These are phyloP conservation scores for Fraxinus dipetala DNA, from an alignment of 305 asterid genomes.

Conservation along the genomic window DNA sequence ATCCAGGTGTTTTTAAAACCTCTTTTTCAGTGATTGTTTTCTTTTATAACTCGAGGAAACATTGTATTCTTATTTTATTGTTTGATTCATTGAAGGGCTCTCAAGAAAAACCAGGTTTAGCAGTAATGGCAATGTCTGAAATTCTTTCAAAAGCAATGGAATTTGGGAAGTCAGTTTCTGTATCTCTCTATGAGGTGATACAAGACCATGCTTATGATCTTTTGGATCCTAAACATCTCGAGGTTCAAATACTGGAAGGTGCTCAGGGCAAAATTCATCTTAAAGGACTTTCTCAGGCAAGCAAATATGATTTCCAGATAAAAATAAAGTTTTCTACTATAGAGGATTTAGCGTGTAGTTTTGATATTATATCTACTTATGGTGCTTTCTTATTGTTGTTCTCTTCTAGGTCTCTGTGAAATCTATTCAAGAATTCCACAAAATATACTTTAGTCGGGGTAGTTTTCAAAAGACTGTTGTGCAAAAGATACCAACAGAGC, in stretches of 20 bases:
- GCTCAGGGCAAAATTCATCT: slow-evolving; percentile 65
- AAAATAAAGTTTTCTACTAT: background rate
- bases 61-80: background rate
- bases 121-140: slow-evolving; percentile 58
- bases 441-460: slow-evolving; percentile 32
- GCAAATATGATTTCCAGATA: slow-evolving; percentile 16
- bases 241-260: slow-evolving; percentile 63
- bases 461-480: slow-evolving; percentile 26
- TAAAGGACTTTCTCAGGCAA: slow-evolving; percentile 76
- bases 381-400: slow-evolving; percentile 14
- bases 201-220: slow-evolving; percentile 68
- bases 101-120: slow-evolving; percentile 63
- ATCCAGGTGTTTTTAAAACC: slow-evolving; percentile 46
- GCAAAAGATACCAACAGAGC: slow-evolving; percentile 40
- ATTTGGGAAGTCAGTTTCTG: slow-evolving; percentile 36
- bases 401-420: slow-evolving; percentile 48
- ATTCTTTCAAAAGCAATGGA: slow-evolving; percentile 55
- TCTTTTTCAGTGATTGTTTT: background rate
- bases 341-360: background rate
- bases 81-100: slow-evolving; percentile 44
- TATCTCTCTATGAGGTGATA: slow-evolving; percentile 61
- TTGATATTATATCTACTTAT: background rate
- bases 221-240: slow-evolving; percentile 47
- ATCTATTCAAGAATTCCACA: slow-evolving; percentile 49
- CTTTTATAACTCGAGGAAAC: background rate